Percentiles rank a stretch among this genome's conserved stretches.
Conservation (phyloP, 2,329 filamentous ascomycete genomes). For the Passalora sequoiae region DNA sequence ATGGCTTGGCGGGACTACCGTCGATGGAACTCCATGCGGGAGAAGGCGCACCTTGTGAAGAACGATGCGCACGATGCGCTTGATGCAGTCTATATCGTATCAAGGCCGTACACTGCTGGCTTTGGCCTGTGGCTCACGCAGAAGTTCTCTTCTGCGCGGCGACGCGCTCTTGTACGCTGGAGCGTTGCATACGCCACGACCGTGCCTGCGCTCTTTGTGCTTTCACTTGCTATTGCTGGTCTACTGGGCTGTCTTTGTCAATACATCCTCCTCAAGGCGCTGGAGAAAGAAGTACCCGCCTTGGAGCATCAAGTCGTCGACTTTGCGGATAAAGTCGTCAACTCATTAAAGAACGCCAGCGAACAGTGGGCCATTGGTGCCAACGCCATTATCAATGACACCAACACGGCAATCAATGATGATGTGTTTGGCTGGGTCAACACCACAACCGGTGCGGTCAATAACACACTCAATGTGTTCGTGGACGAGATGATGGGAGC, state of each 20-base stretch:
- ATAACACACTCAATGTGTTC: constrained; percentile 78
- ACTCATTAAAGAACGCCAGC: constrained; percentile 67
- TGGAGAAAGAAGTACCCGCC: constrained; percentile 71
- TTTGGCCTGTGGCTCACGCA: constrained; percentile 66
- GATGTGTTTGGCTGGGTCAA: constrained; percentile 84
- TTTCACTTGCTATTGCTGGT: constrained; percentile 75
- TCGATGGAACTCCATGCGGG: constrained; percentile 67
- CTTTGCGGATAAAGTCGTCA: constrained; percentile 74
- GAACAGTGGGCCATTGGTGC: constrained; percentile 69
- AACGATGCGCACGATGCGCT: constrained; percentile 68
- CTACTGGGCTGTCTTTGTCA: constrained; percentile 80
- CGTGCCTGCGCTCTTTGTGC: constrained; percentile 74
- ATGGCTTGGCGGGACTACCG: constrained; percentile 78
- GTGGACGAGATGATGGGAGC: constrained; percentile 69
- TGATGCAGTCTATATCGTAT: constrained; percentile 84
- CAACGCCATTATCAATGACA: constrained; percentile 63
- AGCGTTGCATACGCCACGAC: constrained; percentile 83
- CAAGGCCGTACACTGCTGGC: constrained; percentile 69
- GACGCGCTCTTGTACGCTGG: constrained; percentile 74
- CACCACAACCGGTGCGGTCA: constrained; percentile 75
- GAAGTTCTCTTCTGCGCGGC: constrained; percentile 57
- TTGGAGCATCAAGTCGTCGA: constrained; percentile 68
- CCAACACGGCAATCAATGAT: constrained; percentile 70
- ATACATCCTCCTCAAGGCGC: constrained; percentile 65
- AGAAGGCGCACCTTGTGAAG: constrained; percentile 62